phyloP scores from a whole-genome alignment of 495 filamentous ascomycete species.

The Durotheca rogersii region DNA sequence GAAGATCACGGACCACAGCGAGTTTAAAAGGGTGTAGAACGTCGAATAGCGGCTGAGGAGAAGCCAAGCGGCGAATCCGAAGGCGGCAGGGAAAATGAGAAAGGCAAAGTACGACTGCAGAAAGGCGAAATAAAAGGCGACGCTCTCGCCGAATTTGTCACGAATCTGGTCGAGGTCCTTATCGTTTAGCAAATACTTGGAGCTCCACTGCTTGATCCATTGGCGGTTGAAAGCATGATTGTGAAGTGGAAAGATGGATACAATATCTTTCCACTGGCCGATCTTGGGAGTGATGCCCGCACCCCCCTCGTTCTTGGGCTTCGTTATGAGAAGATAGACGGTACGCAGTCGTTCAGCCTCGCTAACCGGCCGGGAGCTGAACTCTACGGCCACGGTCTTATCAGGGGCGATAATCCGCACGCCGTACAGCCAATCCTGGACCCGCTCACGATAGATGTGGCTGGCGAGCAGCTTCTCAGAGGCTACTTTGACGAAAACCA shows the following conservation, averaged over 20 bases:
- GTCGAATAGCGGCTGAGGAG: conserved; percentile 81
- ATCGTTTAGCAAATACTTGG: conserved; percentile 72
- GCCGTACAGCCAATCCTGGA: conserved; percentile 95
- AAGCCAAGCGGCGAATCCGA: conserved; percentile 80
- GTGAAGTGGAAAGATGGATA: conserved; percentile 84
- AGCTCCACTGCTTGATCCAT: conserved; percentile 89
- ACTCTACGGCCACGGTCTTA: conserved; percentile 63
- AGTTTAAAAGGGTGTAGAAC: conserved; percentile 77
- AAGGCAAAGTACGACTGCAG: conserved; percentile 90
- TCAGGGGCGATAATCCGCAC: conserved; percentile 78
- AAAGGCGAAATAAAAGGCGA: conserved; percentile 97
- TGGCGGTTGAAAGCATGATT: conserved; percentile 82
- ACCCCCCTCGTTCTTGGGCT: conserved; percentile 76
- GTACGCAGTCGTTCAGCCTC: conserved; percentile 88
- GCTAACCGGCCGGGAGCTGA: conserved; percentile 68
- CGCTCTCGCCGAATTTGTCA: conserved; percentile 88
- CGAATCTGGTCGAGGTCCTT: conserved; percentile 81
- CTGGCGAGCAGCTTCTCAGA: conserved; percentile 61
- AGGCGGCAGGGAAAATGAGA: conserved; percentile 76
- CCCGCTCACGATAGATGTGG: conserved; percentile 69
- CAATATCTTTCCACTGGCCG: conserved; percentile 83
- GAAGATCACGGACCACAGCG: conserved; percentile 86
- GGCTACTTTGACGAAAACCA: conserved; percentile 80
- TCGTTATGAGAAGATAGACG: conserved; percentile 83
- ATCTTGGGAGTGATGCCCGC: conserved; percentile 82